Conservation (phyloP, 23 red algal genomes). For the Gracilaria vermiculophylla region DNA sequence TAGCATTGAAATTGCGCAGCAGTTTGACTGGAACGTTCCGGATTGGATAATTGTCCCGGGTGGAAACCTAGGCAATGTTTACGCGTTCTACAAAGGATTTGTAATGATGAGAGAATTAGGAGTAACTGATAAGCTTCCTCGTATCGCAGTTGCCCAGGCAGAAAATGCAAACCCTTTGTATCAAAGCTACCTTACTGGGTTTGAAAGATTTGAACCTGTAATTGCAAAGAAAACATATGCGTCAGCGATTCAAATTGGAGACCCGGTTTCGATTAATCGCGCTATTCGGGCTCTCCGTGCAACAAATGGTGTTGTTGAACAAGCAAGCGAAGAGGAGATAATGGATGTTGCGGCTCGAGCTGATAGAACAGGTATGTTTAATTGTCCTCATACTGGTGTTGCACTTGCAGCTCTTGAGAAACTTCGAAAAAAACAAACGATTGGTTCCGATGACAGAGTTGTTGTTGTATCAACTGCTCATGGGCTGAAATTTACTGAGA, state of each 20-base stretch:
- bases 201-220: constrained; percentile 71
- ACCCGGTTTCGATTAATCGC: constrained; percentile 90
- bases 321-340: constrained; percentile 97
- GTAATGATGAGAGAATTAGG: constrained; percentile 96
- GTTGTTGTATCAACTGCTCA: constrained; percentile 98
- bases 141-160: constrained; percentile 92
- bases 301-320: constrained; percentile 88
- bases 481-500: constrained; percentile 98
- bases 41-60: constrained; percentile 98
- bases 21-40: constrained; percentile 99
- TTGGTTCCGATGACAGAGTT: constrained; percentile 75
- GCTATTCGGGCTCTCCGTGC: constrained; percentile 89
- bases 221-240: constrained; percentile 85
- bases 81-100: constrained; percentile 99
- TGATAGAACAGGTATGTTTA: constrained; percentile 99
- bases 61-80: constrained; percentile 98
- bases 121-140: constrained; percentile 85
- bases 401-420: constrained; percentile 98
- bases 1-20: constrained; percentile 96
- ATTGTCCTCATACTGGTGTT: constrained; percentile 99
- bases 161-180: constrained; percentile 99
- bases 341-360: constrained; percentile 91
- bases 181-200: constrained; percentile 73
- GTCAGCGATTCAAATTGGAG: constrained; percentile 98
- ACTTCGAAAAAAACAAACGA: constrained; percentile 72